phyloP scores from a whole-genome alignment of 176 grass and related monocot genomes.

The Ensete ventricosum region DNA sequence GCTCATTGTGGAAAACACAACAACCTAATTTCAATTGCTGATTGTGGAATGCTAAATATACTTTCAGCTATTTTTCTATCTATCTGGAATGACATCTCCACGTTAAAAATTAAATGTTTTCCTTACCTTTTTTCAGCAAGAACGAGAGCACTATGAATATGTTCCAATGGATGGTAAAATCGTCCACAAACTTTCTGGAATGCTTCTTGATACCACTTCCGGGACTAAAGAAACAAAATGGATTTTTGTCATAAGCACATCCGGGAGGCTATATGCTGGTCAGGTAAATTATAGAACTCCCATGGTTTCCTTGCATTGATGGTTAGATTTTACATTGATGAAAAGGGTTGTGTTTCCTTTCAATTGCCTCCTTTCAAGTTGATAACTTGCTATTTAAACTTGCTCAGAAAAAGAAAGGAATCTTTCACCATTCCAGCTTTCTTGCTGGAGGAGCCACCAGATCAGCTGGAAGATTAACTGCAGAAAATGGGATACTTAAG shows the following conservation, averaged over 20 bases:
- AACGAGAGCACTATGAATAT: conserved; percentile 71
- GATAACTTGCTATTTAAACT: neutral
- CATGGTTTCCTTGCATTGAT: conserved; percentile 5
- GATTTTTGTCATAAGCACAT: conserved; percentile 95
- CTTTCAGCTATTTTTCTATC: neutral
- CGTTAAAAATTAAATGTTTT: neutral
- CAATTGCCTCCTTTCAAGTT: neutral
- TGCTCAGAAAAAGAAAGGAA: conserved; percentile 70
- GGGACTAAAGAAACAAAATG: conserved; percentile 58
- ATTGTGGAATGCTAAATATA: neutral
- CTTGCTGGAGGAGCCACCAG: conserved; percentile 80
- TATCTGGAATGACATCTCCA: neutral
- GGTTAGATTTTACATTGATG: neutral
- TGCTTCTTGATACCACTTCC: conserved; percentile 49
- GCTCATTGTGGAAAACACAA: neutral
- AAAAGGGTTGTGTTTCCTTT: conserved; percentile 12
- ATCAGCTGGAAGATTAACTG: conserved; percentile 79
- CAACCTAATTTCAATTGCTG: neutral
- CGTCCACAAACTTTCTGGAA: conserved; percentile 48
- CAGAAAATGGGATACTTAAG: conserved; percentile 60
- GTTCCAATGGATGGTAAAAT: conserved; percentile 36
- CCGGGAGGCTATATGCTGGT: conserved; percentile 62
- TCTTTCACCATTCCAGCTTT: conserved; percentile 96
- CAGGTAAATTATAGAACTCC: conserved; percentile 36
- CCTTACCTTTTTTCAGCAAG: conserved; percentile 46